Conservation (phyloP, 768 basidiomycete species). For the Gymnopilus dilepis region DNA sequence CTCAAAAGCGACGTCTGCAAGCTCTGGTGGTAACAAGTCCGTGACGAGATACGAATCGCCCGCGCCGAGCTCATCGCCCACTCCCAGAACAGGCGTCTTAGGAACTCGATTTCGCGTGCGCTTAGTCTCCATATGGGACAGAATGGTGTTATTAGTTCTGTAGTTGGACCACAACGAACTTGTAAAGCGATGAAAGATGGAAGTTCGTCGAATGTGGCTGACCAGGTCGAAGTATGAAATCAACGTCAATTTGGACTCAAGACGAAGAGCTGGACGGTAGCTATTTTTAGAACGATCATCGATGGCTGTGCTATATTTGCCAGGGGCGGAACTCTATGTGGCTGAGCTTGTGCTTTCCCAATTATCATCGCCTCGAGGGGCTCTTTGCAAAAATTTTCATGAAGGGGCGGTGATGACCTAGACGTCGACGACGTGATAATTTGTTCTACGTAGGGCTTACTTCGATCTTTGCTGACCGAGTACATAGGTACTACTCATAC, state of each 20-base stretch:
- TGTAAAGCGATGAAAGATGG: not conserved
- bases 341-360: not conserved
- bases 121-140: not conserved
- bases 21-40: constrained; percentile 59
- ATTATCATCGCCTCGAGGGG: constrained; percentile 3
- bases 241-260: not conserved
- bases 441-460: not conserved
- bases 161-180: not conserved
- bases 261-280: not conserved
- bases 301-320: not conserved
- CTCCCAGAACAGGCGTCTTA: constrained; percentile 25
- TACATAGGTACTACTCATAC: constrained; percentile 3
- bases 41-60: constrained; percentile 71
- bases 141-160: not conserved
- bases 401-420: not conserved
- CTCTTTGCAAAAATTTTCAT: not conserved
- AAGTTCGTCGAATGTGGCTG: not conserved
- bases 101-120: not conserved
- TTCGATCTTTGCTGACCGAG: not conserved
- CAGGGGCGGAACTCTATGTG: not conserved
- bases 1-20: constrained; percentile 63
- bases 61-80: constrained; percentile 52
- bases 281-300: not conserved
- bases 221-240: not conserved
- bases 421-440: not conserved